Evolutionary conservation across 345 rosid genomes (phyloP), one percentile per base, ranked within the genome.

Genomic region (Reutealis trisperma): DNA sequence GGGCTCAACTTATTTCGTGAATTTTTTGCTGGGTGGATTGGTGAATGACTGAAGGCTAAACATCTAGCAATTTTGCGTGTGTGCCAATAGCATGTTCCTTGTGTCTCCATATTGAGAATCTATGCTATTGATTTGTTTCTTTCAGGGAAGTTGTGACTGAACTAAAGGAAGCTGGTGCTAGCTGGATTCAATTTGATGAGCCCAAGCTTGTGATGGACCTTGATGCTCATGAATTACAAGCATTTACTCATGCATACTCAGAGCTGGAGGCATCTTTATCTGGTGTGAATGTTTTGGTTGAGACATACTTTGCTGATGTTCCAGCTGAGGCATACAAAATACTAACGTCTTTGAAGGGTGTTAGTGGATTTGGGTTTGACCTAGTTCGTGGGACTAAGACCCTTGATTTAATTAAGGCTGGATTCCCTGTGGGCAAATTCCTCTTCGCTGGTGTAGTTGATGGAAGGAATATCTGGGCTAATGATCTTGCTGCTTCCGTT

Each of bases 381-480:
- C 86, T 93, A 83, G 87, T 92, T 70, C 98, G 98, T 78, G 99
- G 99, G 74, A 79, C 90, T 65, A 88, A 89, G 88, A 91, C 96
- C 74, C 70, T 90, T 86, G 97, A 90, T 47, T 86, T 95, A 85
- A 85, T 95, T 86, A 93, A 92, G 91, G 70, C 86, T 72, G 87
- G 85, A 51, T 93, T 90, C 85, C 99, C 98, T 27, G 4, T 80
- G 60, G 98, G 92, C n/a, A 95, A 95, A 80, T 88, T 88, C 82
- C 93, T 95, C 72, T 95, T 95, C 79, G 97, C 96, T 86, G 99
- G 98, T 72, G 92, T 94, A 67, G 94, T 93, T 83, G 99, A 95
- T 59, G 99, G 99, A 80, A 91, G 99, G 86, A 95, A 95, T 87
- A 90, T 95, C 78, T 95, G 99, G 99, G 98, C 98, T 74, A 93